These are phyloP conservation scores for Alternaria incomplexa DNA, from an alignment of 2,329 filamentous ascomycete species.

Conservation along the genomic window DNA sequence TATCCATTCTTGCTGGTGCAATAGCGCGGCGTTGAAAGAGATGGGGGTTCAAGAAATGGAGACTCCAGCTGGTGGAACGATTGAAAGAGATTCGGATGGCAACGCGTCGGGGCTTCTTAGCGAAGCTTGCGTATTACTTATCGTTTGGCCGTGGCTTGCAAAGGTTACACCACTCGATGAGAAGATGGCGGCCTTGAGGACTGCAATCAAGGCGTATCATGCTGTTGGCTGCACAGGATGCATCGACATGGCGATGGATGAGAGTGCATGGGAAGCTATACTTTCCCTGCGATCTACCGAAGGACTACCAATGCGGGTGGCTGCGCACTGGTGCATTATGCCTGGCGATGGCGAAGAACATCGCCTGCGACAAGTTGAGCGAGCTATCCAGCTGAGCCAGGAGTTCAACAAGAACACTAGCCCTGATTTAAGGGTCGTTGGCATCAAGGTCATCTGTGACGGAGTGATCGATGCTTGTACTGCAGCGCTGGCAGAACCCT, in stretches of 20 bases:
- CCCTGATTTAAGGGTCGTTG: constrained; percentile 61
- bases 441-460: constrained; percentile 70
- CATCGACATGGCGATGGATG: constrained; percentile 67
- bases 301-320: constrained; percentile 57
- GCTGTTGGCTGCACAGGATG: constrained; percentile 61
- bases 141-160: constrained; percentile 63
- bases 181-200: constrained; percentile 54
- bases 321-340: constrained; percentile 63
- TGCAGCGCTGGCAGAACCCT: constrained; percentile 65
- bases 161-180: constrained; percentile 57
- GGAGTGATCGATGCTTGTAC: constrained; percentile 71
- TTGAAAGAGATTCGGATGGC: constrained; percentile 57
- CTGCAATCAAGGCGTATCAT: constrained; percentile 58
- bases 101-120: constrained; percentile 59
- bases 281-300: constrained; percentile 46
- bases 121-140: constrained; percentile 61
- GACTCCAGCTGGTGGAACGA: constrained; percentile 60
- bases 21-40: constrained; percentile 58
- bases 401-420: constrained; percentile 54
- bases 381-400: constrained; percentile 56
- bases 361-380: constrained; percentile 58
- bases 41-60: constrained; percentile 56
- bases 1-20: constrained; percentile 64
- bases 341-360: constrained; percentile 55
- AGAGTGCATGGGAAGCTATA: constrained; percentile 61